A percentile compares a stretch with the other conserved stretches of the same genome.
Conservation (phyloP, 2,329 filamentous ascomycete species). For the Bipolaris cookei region DNA sequence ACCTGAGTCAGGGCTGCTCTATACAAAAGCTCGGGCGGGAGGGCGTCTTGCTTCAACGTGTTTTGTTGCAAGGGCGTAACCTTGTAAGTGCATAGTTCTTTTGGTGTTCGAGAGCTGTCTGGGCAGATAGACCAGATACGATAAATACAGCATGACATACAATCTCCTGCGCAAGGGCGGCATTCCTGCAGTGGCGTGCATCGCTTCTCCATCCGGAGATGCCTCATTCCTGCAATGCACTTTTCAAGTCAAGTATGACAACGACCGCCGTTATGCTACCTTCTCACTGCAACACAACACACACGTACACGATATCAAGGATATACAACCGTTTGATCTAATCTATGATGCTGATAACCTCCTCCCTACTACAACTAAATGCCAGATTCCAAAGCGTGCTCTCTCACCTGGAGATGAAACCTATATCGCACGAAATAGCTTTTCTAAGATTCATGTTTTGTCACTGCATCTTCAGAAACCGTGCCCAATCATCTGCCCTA, state of each 20-base stretch:
- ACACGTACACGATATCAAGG: not conserved
- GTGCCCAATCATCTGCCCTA: not conserved
- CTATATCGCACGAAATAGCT: not conserved
- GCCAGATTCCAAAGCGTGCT: not conserved
- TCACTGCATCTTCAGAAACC: not conserved
- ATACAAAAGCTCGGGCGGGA: not conserved
- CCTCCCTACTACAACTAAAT: not conserved
- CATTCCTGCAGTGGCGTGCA: not conserved
- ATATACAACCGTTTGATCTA: not conserved
- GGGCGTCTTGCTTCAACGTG: not conserved
- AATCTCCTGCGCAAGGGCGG: not conserved
- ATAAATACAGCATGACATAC: not conserved
- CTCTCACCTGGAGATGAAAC: not conserved
- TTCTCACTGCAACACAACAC: not conserved
- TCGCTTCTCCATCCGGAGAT: not conserved
- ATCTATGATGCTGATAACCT: not conserved
- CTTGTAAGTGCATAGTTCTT: not conserved
- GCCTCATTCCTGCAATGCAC: constrained; percentile 1
- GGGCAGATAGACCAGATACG: not conserved
- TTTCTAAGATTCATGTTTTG: not conserved
- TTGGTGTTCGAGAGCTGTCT: not conserved
- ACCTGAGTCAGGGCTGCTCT: not conserved
- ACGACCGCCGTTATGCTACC: not conserved
- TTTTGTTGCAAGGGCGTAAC: not conserved
- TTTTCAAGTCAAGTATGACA: not conserved